phyloP scores from a whole-genome alignment of 768 basidiomycete species.

The Hericium rajendrae region DNA sequence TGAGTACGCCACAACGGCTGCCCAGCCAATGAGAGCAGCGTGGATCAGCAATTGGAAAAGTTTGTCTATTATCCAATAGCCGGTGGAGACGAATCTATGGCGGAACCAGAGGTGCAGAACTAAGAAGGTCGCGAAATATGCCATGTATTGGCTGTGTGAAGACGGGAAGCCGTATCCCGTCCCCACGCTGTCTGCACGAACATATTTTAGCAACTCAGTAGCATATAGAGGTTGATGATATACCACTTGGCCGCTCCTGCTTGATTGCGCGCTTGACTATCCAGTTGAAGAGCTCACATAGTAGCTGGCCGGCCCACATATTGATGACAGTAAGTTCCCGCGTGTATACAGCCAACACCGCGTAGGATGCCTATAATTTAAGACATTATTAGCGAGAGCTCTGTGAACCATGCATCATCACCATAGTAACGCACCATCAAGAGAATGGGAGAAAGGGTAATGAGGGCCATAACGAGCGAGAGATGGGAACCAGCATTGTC shows the following conservation, averaged over 20 bases:
- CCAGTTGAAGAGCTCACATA: conserved; percentile 62
- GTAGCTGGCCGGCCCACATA: conserved; percentile 78
- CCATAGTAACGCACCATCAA: conserved; percentile 17
- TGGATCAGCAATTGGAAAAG: conserved; percentile 40
- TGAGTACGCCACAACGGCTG: conserved; percentile 66
- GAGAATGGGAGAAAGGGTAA: conserved; percentile 25
- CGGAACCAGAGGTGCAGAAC: conserved; percentile 63
- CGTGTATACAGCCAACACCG: conserved; percentile 61
- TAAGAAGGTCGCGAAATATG: conserved; percentile 72
- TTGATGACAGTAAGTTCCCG: conserved; percentile 72
- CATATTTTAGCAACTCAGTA: background rate
- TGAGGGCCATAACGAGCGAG: conserved; percentile 20
- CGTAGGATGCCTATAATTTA: conserved; percentile 77
- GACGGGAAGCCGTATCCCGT: conserved; percentile 83
- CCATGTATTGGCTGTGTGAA: conserved; percentile 88
- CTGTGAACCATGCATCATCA: no score
- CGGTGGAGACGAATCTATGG: conserved; percentile 53
- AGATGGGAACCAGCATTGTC: conserved; percentile 22
- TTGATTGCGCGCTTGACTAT: conserved; percentile 58
- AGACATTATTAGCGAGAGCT: no score
- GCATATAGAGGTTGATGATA: conserved; percentile 11
- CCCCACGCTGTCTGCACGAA: conserved; percentile 39
- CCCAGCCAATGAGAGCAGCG: conserved; percentile 42
- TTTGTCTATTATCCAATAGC: conserved; percentile 40
- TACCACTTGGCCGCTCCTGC: conserved; percentile 60